Evolutionary conservation across 805 yeast genomes (phyloP).

Genomic region (Naumovozyma dairenensis): DNA sequence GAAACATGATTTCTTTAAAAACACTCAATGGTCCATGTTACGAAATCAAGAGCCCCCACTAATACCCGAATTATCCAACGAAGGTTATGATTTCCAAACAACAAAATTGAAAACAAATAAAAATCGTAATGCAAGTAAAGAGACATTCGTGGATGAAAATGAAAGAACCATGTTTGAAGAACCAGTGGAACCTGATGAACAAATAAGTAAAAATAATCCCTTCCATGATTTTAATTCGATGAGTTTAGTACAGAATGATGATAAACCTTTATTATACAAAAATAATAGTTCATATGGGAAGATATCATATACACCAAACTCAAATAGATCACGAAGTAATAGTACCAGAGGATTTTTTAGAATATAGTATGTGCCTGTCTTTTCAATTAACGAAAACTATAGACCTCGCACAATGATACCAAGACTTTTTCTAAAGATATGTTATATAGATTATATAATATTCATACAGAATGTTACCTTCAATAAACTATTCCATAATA

Average conservation of each 20-base stretch:
- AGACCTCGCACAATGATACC: too few species aligned
- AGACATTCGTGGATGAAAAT: constrained; percentile 15
- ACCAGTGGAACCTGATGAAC: constrained; percentile 26
- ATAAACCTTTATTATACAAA: constrained; percentile 41
- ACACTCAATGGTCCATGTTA: constrained; percentile 88
- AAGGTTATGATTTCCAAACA: constrained; percentile 39
- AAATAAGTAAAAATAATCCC: constrained; percentile 49
- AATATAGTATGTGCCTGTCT: too few species aligned
- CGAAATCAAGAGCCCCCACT: constrained; percentile 92
- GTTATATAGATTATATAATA: too few species aligned
- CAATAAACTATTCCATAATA: too few species aligned
- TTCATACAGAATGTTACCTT: too few species aligned
- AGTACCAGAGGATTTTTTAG: constrained; percentile 31
- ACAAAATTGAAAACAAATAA: constrained; percentile 13
- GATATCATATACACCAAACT: constrained; percentile 32
- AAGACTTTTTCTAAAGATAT: too few species aligned
- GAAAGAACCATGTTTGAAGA: constrained; percentile 27
- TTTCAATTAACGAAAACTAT: too few species aligned
- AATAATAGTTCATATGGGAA: constrained; percentile 34
- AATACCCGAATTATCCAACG: constrained; percentile 66
- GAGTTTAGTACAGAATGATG: constrained; percentile 68
- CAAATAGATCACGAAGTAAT: constrained; percentile 32
- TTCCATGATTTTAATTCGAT: constrained; percentile 78
- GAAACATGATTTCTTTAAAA: constrained; percentile 82
- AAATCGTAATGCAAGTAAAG: constrained; percentile 14